A percentile compares a stretch with the other conserved stretches of the same genome.
These are phyloP conservation scores for Imleria badia DNA, from an alignment of 768 basidiomycete genomes.

Conservation along the genomic window DNA sequence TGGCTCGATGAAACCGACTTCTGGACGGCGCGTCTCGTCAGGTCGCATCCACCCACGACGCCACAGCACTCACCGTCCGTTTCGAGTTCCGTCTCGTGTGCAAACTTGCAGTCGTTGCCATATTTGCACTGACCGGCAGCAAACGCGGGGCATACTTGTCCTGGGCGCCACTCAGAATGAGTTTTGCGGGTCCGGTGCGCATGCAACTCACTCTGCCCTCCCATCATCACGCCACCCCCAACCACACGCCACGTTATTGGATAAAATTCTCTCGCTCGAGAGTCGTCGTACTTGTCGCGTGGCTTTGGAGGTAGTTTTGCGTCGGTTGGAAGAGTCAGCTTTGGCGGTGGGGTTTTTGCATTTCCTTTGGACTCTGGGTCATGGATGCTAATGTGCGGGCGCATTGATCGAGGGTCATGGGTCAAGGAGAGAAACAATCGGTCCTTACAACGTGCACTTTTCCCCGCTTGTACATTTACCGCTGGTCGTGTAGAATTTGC, in stretches of 20 bases:
- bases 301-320: constrained; percentile 30
- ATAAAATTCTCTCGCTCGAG: constrained; percentile 49
- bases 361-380: constrained; percentile 22
- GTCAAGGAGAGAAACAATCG: background rate
- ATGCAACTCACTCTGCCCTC: constrained; percentile 34
- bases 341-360: background rate
- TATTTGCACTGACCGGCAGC: constrained; percentile 23
- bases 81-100: constrained; percentile 28
- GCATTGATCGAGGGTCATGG: background rate
- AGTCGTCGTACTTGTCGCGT: constrained; percentile 33
- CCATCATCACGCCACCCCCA: constrained; percentile 74
- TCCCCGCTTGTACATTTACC: constrained; percentile 53
- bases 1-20: constrained; percentile 18
- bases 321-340: constrained; percentile 1
- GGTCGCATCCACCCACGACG: background rate
- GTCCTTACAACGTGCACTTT: constrained; percentile 58
- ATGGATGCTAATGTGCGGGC: constrained; percentile 42
- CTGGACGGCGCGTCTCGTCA: background rate
- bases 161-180: constrained; percentile 11
- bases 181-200: background rate
- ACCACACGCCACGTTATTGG: constrained; percentile 77
- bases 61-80: constrained; percentile 20
- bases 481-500: constrained; percentile 50
- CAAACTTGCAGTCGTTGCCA: constrained; percentile 30
- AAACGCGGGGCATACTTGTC: constrained; percentile 27